Evolutionary conservation across 2,329 filamentous ascomycete species (phyloP), one percentile per base, ranked within the genome.

Genomic region (Mycogone perniciosa): DNA sequence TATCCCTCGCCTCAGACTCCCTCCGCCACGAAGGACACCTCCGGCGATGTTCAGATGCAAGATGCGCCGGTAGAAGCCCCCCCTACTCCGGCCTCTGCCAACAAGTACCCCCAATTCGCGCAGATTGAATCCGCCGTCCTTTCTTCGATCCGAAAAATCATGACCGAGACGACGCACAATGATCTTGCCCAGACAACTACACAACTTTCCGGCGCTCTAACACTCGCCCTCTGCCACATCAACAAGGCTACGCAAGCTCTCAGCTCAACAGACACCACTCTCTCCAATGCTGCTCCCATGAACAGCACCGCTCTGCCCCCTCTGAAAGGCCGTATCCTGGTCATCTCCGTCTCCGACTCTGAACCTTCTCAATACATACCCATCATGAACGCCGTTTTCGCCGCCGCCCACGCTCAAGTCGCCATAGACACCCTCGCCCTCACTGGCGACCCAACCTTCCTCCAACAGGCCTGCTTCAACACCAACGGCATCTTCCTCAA

Each of bases 311-410:
- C 62, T 4, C 57, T 63, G 2, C 60, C 65, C 6, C 61, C 67
- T 5, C 58, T 71, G 31, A 69, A 67, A 26, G 69, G 67, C 38
- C 87, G 93, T 54, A 95, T 99, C 62, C 79, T 99, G 49, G 84
- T 97, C 56, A 68, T 99, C 48, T 95, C 88, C 44, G 90, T 96
- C 4, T 95, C 89, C 43, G 89, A 89, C 63, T 78, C 79, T 39
- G 88, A 92, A 61, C 81, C 95, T 0, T 84, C 90, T 5, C 87
- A 97, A 68, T 99, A 99, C 72, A 99, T 99, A 50, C 87, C 92
- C 0, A 93, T 95, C 59, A 99, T 99, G 93, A 99, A 99, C 71
- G 82, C 86, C 61, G 95, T 97, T 54, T 99, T 99, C 69, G 93
- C 93, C 2, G 93, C 92, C 53, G 88, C 95, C 62, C 85, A 92